These are phyloP conservation scores for Vicia sativa DNA, from an alignment of 306 rosid species.

Conservation along the genomic window DNA sequence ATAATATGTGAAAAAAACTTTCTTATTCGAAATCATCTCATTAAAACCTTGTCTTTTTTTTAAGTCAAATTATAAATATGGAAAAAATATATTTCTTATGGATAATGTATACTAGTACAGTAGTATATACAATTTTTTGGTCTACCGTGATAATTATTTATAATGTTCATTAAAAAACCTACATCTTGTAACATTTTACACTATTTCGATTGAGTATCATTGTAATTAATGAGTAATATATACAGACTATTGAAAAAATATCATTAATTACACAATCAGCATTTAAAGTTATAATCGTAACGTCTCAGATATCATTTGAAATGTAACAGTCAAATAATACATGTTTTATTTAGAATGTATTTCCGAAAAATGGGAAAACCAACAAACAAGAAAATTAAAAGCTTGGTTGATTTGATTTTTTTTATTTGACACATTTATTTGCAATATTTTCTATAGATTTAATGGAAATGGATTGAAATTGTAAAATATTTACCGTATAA, in stretches of 20 bases:
- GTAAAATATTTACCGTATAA: no score
- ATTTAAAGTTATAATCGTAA: not conserved
- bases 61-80: not conserved
- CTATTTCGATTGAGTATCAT: no score
- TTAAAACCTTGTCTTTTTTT: not conserved
- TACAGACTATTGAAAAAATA: not conserved
- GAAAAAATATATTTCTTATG: slow-evolving; percentile 7
- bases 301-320: not conserved
- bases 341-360: not conserved
- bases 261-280: not conserved
- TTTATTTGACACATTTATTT: not conserved
- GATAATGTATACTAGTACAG: not conserved
- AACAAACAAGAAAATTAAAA: not conserved
- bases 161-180: not conserved
- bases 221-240: slow-evolving; percentile 1
- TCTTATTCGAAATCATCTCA: not conserved
- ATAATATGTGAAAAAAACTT: not conserved
- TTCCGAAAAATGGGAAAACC: not conserved
- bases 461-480: no score
- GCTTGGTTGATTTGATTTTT: not conserved
- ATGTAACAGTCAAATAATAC: not conserved
- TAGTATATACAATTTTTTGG: not conserved
- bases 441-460: no score
- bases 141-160: not conserved
- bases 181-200: no score